Percentiles rank a stretch among this genome's conserved stretches.
These are phyloP conservation scores for Debaryomyces maramus DNA, from an alignment of 805 yeast species.

Conservation along the genomic window DNA sequence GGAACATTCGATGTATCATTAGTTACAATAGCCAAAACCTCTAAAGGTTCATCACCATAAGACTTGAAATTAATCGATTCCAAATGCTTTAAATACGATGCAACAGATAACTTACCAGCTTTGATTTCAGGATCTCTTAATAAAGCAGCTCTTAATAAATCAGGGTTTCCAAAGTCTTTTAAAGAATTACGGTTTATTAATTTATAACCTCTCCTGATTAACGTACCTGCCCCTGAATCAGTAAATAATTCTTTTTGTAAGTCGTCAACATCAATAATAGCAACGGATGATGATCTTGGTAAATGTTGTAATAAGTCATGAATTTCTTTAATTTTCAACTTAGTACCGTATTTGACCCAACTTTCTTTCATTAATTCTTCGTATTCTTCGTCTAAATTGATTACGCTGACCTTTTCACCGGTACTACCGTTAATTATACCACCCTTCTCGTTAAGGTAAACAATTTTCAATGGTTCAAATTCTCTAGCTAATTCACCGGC, in stretches of 20 bases:
- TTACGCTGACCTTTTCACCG: slow-evolving; percentile 83
- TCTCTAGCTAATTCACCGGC: slow-evolving; percentile 98
- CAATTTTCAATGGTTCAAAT: slow-evolving; percentile 95
- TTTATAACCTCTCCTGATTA: slow-evolving; percentile 96
- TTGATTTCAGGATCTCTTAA: slow-evolving; percentile 74
- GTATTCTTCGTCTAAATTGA: slow-evolving; percentile 95
- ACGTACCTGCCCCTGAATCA: slow-evolving; percentile 98
- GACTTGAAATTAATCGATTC: slow-evolving; percentile 65
- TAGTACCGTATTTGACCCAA: slow-evolving; percentile 99
- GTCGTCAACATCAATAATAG: slow-evolving; percentile 92
- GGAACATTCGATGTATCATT: slow-evolving; percentile 51
- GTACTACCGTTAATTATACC: slow-evolving; percentile 92
- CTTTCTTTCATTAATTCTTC: slow-evolving; percentile 86
- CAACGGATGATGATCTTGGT: slow-evolving; percentile 97
- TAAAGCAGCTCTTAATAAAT: slow-evolving; percentile 72
- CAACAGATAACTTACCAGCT: slow-evolving; percentile 70
- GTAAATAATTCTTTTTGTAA: slow-evolving; percentile 96
- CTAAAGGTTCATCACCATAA: slow-evolving; percentile 94
- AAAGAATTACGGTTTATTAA: slow-evolving; percentile 69
- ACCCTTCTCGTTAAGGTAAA: slow-evolving; percentile 95
- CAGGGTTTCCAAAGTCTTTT: slow-evolving; percentile 70
- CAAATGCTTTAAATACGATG: slow-evolving; percentile 74
- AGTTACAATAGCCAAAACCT: slow-evolving; percentile 84
- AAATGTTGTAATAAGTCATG: slow-evolving; percentile 89
- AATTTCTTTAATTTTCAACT: slow-evolving; percentile 93